A percentile compares a stretch with the other conserved stretches of the same genome.
Conservation (phyloP, 2,329 filamentous ascomycete genomes). For the Ascochyta pisi region DNA sequence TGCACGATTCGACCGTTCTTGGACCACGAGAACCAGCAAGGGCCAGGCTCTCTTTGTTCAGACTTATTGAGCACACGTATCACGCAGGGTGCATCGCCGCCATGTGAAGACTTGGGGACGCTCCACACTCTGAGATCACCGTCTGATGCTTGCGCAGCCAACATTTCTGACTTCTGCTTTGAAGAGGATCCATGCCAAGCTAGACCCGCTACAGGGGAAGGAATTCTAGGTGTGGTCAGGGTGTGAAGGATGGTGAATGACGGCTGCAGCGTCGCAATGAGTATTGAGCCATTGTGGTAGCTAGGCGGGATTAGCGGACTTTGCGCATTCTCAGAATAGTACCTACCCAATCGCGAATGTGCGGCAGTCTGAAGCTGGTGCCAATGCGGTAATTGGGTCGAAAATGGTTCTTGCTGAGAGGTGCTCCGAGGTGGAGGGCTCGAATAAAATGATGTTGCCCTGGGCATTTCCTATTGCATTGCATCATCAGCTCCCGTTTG, state of each 20-base stretch:
- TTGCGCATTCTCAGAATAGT: background rate
- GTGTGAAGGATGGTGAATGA: conserved; percentile 95
- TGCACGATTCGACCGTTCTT: conserved; percentile 97
- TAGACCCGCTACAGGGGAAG: conserved; percentile 85
- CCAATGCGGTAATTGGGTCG: conserved; percentile 92
- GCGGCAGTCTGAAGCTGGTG: conserved; percentile 85
- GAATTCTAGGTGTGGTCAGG: conserved; percentile 79
- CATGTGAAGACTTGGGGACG: conserved; percentile 78
- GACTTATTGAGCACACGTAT: conserved; percentile 84
- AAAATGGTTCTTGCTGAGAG: conserved; percentile 91
- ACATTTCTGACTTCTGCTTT: conserved; percentile 96
- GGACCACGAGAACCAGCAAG: conserved; percentile 98
- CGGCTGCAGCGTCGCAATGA: conserved; percentile 88
- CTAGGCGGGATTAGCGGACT: conserved; percentile 56
- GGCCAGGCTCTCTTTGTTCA: conserved; percentile 74
- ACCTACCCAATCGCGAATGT: conserved; percentile 94
- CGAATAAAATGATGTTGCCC: conserved; percentile 92
- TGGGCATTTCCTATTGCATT: conserved; percentile 77
- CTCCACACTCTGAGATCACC: conserved; percentile 97
- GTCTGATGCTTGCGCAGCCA: conserved; percentile 89
- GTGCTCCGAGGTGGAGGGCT: conserved; percentile 91
- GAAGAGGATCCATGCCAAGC: conserved; percentile 97
- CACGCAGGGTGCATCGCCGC: conserved; percentile 78
- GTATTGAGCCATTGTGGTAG: conserved; percentile 91
- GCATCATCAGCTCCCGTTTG: conserved; percentile 13